Evolutionary conservation across 345 rosid species (phyloP), one percentile per base, ranked within the genome.

Genomic region (Populus ilicifolia): DNA sequence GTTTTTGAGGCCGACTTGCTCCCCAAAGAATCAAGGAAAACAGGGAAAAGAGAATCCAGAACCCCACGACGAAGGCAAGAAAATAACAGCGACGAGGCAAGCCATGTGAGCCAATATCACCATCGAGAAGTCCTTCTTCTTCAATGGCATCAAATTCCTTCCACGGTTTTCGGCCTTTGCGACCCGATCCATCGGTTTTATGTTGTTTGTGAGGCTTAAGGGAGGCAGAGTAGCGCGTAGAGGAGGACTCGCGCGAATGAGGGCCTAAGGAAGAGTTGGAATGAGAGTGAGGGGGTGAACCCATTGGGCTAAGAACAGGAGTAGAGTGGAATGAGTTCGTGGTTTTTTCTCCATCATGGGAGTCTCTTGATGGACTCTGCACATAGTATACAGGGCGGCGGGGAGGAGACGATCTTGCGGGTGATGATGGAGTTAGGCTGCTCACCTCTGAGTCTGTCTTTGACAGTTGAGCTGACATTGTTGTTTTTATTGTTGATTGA

Each of bases 281-380:
- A 75, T 89, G 92, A 23, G 92, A 89, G 75, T 90, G 93, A 21
- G 90, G 94, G 13, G 93, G 97, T 0, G 97, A 92, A 12, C 89
- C 90, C 81, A 81, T 77, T 1, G 93, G 93, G 82, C 93, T 92
- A 44, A 90, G 77, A 2, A 79, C 88, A 3, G 93, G 94, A 8
- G 91, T 82, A 8, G 94, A 92, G 70, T 88, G 94, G 82, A 88
- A 86, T 2, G 93, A 92, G 80, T 89, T 90, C 0, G 91, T 88
- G 12, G 93, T 87, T 80, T 90, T 89, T 68, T 86, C 91, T 5
- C 89, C 94, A 61, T 92, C 93, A 27, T 85, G 93, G 5, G 93
- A 90, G 71, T 92, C 94, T 20, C 91, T 74, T 1, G 97, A 92
- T 0, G 94, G 93, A 77, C 90, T 89, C 83, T 92, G 93, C n/a